These are phyloP conservation scores for Saccharomyces pastorianus DNA, from an alignment of 1,139 yeast genomes.

Conservation along the genomic window DNA sequence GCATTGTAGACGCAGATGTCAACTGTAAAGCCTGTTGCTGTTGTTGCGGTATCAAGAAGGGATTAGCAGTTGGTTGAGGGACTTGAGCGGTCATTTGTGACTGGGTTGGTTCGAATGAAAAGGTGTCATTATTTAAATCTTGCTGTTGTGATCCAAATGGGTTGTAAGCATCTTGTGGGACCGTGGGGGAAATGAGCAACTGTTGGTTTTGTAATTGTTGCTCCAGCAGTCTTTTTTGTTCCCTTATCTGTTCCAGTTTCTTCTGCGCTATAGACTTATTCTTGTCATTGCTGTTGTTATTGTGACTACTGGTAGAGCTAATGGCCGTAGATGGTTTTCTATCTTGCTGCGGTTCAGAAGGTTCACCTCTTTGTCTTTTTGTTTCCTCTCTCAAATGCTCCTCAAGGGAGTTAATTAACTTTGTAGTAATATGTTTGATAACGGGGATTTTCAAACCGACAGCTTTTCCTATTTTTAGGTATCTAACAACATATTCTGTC, in stretches of 20 bases:
- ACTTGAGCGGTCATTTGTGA: neutral
- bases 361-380: neutral
- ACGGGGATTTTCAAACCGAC: conserved; percentile 92
- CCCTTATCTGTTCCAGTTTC: conserved; percentile 24
- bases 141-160: conserved; percentile 24
- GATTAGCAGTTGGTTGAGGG: conserved; percentile 9
- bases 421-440: conserved; percentile 94
- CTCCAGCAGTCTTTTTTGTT: conserved; percentile 24
- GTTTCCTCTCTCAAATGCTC: conserved; percentile 44
- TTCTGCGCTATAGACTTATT: conserved; percentile 20
- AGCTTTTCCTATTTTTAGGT: conserved; percentile 80
- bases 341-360: conserved; percentile 3
- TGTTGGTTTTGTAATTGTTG: conserved; percentile 27
- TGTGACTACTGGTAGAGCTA: conserved; percentile 7
- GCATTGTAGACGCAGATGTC: conserved; percentile 40
- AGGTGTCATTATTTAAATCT: conserved; percentile 12
- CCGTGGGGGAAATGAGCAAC: conserved; percentile 22
- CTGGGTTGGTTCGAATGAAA: conserved; percentile 15
- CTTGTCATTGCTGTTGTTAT: conserved; percentile 6
- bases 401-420: conserved; percentile 75
- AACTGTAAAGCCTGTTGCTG: conserved; percentile 16
- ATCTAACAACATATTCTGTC: conserved; percentile 81
- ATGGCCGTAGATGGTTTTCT: conserved; percentile 6
- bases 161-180: conserved; percentile 24
- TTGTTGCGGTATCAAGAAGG: conserved; percentile 11